phyloP scores from a whole-genome alignment of 2,329 filamentous ascomycete species.

The Aspergillus hortae region DNA sequence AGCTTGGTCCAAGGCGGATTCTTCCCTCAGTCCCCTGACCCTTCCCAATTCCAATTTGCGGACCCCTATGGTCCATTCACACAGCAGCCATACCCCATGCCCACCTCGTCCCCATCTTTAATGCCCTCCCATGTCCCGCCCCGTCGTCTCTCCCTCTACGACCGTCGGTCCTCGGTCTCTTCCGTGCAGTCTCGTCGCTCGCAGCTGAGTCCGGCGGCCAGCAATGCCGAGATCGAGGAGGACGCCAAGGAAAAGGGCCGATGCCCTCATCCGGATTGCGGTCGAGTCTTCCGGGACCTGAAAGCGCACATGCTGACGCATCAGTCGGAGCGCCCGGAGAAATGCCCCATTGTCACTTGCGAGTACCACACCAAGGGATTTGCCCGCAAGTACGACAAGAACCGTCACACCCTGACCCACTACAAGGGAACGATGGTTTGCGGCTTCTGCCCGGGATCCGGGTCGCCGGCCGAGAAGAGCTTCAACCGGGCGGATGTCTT shows the following conservation, averaged over 20 bases:
- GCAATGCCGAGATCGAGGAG: slow-evolving; percentile 59
- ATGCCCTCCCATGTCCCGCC: slow-evolving; percentile 51
- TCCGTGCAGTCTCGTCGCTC: slow-evolving; percentile 67
- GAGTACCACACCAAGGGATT: slow-evolving; percentile 93
- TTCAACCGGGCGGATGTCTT: slow-evolving; percentile 96
- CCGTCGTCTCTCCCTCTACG: slow-evolving; percentile 45
- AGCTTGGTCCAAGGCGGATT: slow-evolving; percentile 27
- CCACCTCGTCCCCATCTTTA: slow-evolving; percentile 60
- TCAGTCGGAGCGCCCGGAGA: slow-evolving; percentile 84
- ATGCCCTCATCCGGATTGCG: slow-evolving; percentile 80
- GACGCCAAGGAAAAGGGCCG: slow-evolving; percentile 63
- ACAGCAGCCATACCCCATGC: slow-evolving; percentile 21
- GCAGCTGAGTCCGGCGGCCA: slow-evolving; percentile 57
- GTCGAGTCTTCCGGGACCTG: slow-evolving; percentile 82
- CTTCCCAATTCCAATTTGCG: slow-evolving; percentile 30
- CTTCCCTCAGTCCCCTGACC: slow-evolving; percentile 32
- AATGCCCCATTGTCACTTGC: slow-evolving; percentile 88
- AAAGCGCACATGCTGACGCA: slow-evolving; percentile 95
- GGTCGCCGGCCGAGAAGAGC: slow-evolving; percentile 85
- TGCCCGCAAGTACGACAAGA: slow-evolving; percentile 94
- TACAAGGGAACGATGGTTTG: slow-evolving; percentile 98
- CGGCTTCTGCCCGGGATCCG: slow-evolving; percentile 86
- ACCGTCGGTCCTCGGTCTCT: slow-evolving; percentile 64
- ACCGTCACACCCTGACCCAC: slow-evolving; percentile 87
- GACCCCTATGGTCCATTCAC: slow-evolving; percentile 25